phyloP scores from a whole-genome alignment of 805 yeast genomes.

The Candida nanaspora region DNA sequence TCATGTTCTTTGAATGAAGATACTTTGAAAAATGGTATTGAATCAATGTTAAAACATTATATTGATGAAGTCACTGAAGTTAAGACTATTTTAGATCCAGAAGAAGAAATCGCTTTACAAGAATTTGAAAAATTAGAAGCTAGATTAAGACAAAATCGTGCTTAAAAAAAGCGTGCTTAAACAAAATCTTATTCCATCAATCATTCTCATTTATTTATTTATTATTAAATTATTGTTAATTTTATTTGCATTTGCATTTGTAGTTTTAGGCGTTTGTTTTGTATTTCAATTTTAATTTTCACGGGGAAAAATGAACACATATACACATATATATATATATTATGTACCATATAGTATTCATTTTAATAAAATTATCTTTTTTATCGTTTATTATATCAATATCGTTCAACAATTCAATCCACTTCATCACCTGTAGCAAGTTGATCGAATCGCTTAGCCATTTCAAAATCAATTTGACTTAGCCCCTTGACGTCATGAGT shows the following conservation, averaged over 20 bases:
- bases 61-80: constrained; percentile 61
- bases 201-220: too few relatives aligned
- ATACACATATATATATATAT: too few relatives aligned
- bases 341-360: too few relatives aligned
- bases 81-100: constrained; percentile 30
- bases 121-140: constrained; percentile 83
- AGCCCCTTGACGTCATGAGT: constrained; percentile 58
- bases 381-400: not conserved
- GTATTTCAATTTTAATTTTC: not conserved
- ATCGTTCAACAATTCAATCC: too few relatives aligned
- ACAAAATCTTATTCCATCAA: too few relatives aligned
- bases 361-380: too few relatives aligned
- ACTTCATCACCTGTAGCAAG: too few relatives aligned
- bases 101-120: constrained; percentile 54
- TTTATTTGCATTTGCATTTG: not conserved
- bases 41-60: constrained; percentile 63
- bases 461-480: constrained; percentile 48
- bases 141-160: constrained; percentile 14
- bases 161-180: too few relatives aligned
- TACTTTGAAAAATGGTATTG: constrained; percentile 63
- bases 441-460: constrained; percentile 43
- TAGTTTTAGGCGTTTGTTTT: not conserved
- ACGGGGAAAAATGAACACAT: too few relatives aligned
- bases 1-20: constrained; percentile 64
- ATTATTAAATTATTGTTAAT: too few relatives aligned